Evolutionary conservation across 257 asterid genomes (phyloP).

Genomic region (Solanum bulbocastanum): DNA sequence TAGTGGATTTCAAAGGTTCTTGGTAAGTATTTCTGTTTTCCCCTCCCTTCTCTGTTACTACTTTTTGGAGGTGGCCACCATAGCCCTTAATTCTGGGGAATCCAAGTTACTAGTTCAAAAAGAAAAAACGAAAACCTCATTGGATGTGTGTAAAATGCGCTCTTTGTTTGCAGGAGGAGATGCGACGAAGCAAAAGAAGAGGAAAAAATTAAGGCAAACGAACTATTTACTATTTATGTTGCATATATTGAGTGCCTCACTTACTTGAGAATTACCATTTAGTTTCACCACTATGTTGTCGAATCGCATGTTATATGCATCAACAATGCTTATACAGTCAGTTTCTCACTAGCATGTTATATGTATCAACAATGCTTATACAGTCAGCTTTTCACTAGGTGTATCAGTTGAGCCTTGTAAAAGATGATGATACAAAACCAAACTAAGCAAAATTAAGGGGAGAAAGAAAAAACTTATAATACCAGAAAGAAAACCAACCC

Average conservation of each 20-base stretch:
- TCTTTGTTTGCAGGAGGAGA: neutral
- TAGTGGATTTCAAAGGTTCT: too few relatives aligned
- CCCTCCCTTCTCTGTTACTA: neutral
- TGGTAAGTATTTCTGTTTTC: neutral
- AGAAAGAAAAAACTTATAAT: neutral
- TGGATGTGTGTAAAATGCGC: neutral
- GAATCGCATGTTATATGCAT: neutral
- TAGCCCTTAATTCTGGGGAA: neutral
- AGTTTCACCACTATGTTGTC: neutral
- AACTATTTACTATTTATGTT: neutral
- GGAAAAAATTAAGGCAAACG: neutral
- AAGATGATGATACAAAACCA: neutral
- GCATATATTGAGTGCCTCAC: neutral
- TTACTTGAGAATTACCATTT: neutral
- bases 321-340: neutral
- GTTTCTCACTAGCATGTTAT: neutral
- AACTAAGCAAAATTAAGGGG: neutral
- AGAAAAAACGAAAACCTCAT: neutral
- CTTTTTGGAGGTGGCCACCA: neutral
- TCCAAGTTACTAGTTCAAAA: neutral
- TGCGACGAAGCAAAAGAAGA: neutral
- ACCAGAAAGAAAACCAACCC: neutral
- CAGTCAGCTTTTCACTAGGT: neutral
- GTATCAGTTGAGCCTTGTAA: neutral
- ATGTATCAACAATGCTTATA: neutral